Evolutionary conservation across 2,329 filamentous ascomycete genomes (phyloP).

Genomic region (Monosporascus sp.): DNA sequence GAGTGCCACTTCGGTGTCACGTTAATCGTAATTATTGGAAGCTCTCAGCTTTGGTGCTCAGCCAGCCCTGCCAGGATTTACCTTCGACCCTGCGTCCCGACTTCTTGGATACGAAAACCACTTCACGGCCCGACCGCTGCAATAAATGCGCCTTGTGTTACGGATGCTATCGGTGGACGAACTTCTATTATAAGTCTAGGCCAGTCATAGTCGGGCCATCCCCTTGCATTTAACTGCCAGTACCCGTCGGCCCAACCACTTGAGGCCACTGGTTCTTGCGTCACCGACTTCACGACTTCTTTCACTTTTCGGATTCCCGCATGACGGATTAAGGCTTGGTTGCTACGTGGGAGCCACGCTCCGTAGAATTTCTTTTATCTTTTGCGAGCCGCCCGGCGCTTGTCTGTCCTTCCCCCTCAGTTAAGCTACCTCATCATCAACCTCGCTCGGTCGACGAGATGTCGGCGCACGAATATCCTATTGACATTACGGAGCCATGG

Average conservation of each 20-base stretch:
- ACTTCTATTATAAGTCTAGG: neutral
- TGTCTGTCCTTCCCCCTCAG: neutral
- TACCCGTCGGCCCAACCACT: slow-evolving; percentile 11
- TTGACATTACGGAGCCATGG: slow-evolving; percentile 40
- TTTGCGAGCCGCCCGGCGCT: neutral
- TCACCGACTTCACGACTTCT: slow-evolving; percentile 1
- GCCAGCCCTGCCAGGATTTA: neutral
- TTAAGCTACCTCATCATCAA: neutral
- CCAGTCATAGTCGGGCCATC: slow-evolving; percentile 1
- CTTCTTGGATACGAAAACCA: neutral
- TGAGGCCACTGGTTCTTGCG: neutral
- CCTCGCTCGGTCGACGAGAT: slow-evolving; percentile 26
- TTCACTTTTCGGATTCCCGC: slow-evolving; percentile 2
- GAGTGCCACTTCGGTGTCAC: neutral
- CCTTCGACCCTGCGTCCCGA: neutral
- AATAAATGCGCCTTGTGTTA: neutral
- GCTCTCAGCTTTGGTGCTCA: neutral
- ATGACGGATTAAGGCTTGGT: slow-evolving; percentile 1
- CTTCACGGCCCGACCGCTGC: neutral
- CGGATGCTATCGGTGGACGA: neutral
- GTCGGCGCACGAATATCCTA: slow-evolving; percentile 20
- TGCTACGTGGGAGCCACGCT: neutral
- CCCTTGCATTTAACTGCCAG: slow-evolving; percentile 17
- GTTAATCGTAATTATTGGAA: neutral
- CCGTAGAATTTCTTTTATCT: neutral